These are phyloP conservation scores for Nissolia schottii DNA, from an alignment of 306 rosid genomes.

Conservation along the genomic window DNA sequence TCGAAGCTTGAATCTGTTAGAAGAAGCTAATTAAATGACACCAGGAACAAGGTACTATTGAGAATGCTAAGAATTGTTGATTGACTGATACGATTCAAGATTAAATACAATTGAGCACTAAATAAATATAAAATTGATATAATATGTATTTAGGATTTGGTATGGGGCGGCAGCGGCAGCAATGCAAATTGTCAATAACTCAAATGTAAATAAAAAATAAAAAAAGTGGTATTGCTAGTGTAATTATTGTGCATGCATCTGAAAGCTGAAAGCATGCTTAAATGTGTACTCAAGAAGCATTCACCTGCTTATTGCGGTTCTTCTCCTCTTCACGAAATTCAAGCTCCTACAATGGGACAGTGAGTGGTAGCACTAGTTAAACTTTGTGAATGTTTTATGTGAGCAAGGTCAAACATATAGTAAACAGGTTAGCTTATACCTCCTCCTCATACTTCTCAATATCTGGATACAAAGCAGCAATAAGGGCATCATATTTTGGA, in stretches of 20 bases:
- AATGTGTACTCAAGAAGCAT: conserved; percentile 18
- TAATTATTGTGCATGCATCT: background rate
- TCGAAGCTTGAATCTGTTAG: conserved; percentile 49
- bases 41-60: background rate
- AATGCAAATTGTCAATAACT: conserved; percentile 1
- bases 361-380: conserved; percentile 17
- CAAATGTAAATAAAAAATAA: background rate
- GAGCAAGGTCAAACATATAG: background rate
- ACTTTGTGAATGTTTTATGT: conserved; percentile 4
- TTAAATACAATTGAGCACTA: background rate
- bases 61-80: background rate
- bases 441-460: conserved; percentile 90
- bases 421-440: conserved; percentile 50
- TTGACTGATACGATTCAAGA: background rate
- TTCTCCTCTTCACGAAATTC: conserved; percentile 93
- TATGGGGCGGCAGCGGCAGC: background rate
- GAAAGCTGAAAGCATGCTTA: conserved; percentile 28
- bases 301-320: conserved; percentile 89
- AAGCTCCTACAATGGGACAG: conserved; percentile 58
- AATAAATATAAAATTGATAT: background rate
- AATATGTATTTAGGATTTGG: conserved; percentile 11
- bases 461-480: conserved; percentile 81
- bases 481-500: conserved; percentile 89
- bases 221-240: background rate
- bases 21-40: conserved; percentile 2